Conservation (phyloP, 2,329 filamentous ascomycete genomes). For the Ascomycota sp. region DNA sequence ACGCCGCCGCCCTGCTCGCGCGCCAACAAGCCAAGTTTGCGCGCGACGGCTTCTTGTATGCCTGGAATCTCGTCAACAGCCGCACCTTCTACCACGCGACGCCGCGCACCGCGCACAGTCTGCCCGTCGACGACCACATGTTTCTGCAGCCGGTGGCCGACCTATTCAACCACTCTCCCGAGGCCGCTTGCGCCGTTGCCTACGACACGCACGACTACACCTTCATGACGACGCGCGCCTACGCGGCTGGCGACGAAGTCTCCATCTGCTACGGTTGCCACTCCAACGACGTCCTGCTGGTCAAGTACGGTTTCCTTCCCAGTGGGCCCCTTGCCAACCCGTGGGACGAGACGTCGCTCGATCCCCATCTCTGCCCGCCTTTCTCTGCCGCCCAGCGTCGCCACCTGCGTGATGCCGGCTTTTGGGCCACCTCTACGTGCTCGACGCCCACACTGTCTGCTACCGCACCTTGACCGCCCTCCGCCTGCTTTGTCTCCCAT, state of each 20-base stretch:
- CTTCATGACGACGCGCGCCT: slow-evolving; percentile 28
- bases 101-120: slow-evolving; percentile 19
- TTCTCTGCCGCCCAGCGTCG: slow-evolving; percentile 14
- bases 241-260: slow-evolving; percentile 40
- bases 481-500: slow-evolving; percentile 15
- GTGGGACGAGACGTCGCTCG: slow-evolving; percentile 30
- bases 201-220: slow-evolving; percentile 31
- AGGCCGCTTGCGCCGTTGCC: slow-evolving; percentile 27
- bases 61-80: slow-evolving; percentile 41
- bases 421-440: slow-evolving; percentile 28
- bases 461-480: slow-evolving; percentile 35
- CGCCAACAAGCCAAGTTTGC: slow-evolving; percentile 28
- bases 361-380: slow-evolving; percentile 23
- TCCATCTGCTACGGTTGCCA: slow-evolving; percentile 50
- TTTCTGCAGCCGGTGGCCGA: slow-evolving; percentile 54
- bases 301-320: slow-evolving; percentile 39
- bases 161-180: slow-evolving; percentile 40
- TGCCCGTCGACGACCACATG: slow-evolving; percentile 35
- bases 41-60: slow-evolving; percentile 27
- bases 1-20: slow-evolving; percentile 21
- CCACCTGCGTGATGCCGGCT: slow-evolving; percentile 22
- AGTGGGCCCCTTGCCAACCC: slow-evolving; percentile 16
- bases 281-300: slow-evolving; percentile 48
- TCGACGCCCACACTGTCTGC: slow-evolving; percentile 29
- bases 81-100: slow-evolving; percentile 39